Evolutionary conservation across 1,284 basidiomycete genomes (phyloP), one percentile per base, ranked within the genome.

Genomic region (Cutaneotrichosporon dermatis): DNA sequence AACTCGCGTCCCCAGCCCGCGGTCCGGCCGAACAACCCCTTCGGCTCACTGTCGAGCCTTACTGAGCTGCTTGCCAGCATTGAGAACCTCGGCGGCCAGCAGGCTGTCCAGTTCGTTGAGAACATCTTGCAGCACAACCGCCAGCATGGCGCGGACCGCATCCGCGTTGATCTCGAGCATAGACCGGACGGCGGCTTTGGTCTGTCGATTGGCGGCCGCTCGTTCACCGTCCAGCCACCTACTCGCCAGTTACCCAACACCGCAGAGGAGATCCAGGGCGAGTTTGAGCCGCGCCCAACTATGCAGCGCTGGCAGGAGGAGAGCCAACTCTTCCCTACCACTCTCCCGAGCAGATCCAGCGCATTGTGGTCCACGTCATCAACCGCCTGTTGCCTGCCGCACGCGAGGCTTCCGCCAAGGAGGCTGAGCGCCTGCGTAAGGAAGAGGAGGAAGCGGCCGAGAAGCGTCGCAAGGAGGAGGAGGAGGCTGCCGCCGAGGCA

Each of bases 221-320:
- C 80, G n/a, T 64, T 81, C 37, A 82, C 83, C 25, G 73, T 74
- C 25, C 80, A 82, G 33, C 70, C 59, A 4, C 58, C 60, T 5
- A 55, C 52, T 11, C 63, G 62, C n/a, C 45, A 48, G 15, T 44
- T 55, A 0, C 50, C 63, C 3, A 46, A 54, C 10, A 59, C 57
- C 0, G 42, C 59, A 5, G 54, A 60, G 25, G 67, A 69, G 40
- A 54, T 67, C 15, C 52, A 65, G 25, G 65, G 71, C 16, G 79
- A 79, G 12, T 82, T 80, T 66, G 66, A 73, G 9, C 93, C 93
- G 3, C 79, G 90, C 60, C 88, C 79, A 9, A 97, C 95, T 0
- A 74, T 87, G n/a, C 88, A 90, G 69, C 85, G 95, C 50, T 98
- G 95, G 94, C 80, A 83, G 1, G 93, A 97, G 69, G 94, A 96